Evolutionary conservation across 192 early-diverging fungal species (phyloP).

Genomic region (Phlyctochytrium arcticum): DNA sequence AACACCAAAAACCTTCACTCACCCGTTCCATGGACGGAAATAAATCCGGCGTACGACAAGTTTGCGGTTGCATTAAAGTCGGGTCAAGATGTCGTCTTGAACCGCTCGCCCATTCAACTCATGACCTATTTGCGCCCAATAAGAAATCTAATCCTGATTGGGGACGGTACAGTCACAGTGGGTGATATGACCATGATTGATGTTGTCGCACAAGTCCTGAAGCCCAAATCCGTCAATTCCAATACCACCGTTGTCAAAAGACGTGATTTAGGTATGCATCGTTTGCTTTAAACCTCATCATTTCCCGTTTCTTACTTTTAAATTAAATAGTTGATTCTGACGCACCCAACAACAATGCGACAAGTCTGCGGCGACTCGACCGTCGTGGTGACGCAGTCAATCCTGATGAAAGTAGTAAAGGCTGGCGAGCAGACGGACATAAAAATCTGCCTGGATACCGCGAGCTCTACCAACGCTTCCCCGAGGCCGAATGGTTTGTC

Average conservation of each 20-base stretch:
- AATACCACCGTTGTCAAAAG: too few relatives aligned
- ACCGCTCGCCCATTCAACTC: conserved; percentile 46
- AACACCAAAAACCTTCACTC: neutral
- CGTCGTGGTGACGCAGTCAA: conserved; percentile 24
- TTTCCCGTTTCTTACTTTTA: neutral
- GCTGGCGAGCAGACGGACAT: conserved; percentile 53
- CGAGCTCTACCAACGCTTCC: conserved; percentile 38
- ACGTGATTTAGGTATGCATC: too few relatives aligned
- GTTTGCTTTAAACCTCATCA: too few relatives aligned
- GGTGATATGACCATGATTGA: conserved; percentile 44
- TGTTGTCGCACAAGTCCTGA: conserved; percentile 41
- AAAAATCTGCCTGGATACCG: conserved; percentile 56
- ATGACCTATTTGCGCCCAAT: conserved; percentile 41
- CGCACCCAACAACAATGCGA: neutral
- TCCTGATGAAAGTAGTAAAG: conserved; percentile 33
- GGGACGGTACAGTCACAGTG: conserved; percentile 39
- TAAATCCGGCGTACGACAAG: conserved; percentile 19
- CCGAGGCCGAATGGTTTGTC: conserved; percentile 57
- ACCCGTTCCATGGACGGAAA: neutral
- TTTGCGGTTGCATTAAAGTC: conserved; percentile 52
- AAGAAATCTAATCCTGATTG: conserved; percentile 49
- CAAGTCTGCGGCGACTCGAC: too few relatives aligned
- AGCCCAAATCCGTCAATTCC: neutral
- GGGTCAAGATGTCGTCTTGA: conserved; percentile 42
- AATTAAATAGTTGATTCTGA: neutral